A percentile compares a stretch with the other conserved stretches of the same genome.
These are phyloP conservation scores for Pterocarpus macrocarpus DNA, from an alignment of 306 rosid genomes.

Conservation along the genomic window DNA sequence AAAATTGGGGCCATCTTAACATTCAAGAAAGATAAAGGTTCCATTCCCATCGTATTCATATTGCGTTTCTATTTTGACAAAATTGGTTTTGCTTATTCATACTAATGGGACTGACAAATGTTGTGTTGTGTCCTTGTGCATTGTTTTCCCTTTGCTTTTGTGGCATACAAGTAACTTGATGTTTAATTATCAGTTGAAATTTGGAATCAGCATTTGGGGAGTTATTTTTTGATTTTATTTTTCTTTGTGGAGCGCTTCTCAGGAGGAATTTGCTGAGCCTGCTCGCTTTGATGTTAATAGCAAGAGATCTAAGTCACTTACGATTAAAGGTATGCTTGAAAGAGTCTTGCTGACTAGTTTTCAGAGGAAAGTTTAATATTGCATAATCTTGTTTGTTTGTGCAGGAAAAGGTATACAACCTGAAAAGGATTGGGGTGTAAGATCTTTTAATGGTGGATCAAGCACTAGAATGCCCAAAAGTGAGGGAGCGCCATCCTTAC, in stretches of 20 bases:
- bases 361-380: conserved; percentile 27
- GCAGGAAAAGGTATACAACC: conserved; percentile 54
- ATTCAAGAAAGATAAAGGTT: background rate
- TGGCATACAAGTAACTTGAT: conserved; percentile 6
- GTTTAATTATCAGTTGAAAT: background rate
- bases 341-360: background rate
- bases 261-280: conserved; percentile 81
- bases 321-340: conserved; percentile 43
- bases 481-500: conserved; percentile 50
- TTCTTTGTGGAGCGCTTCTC: conserved; percentile 39
- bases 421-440: conserved; percentile 49
- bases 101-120: background rate
- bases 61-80: background rate
- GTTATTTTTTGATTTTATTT: background rate
- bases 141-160: background rate
- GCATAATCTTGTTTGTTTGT: conserved; percentile 37
- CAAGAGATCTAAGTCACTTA: conserved; percentile 60
- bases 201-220: too few relatives aligned
- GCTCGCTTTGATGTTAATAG: conserved; percentile 54
- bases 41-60: background rate
- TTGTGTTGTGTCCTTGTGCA: background rate
- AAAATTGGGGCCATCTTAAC: background rate
- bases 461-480: conserved; percentile 47
- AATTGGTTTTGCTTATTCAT: background rate
- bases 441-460: conserved; percentile 48